Evolutionary conservation across 108 stramenopile genomes (phyloP), one percentile per base, ranked within the genome.

Genomic region (Pseudonitzschia pungens): DNA sequence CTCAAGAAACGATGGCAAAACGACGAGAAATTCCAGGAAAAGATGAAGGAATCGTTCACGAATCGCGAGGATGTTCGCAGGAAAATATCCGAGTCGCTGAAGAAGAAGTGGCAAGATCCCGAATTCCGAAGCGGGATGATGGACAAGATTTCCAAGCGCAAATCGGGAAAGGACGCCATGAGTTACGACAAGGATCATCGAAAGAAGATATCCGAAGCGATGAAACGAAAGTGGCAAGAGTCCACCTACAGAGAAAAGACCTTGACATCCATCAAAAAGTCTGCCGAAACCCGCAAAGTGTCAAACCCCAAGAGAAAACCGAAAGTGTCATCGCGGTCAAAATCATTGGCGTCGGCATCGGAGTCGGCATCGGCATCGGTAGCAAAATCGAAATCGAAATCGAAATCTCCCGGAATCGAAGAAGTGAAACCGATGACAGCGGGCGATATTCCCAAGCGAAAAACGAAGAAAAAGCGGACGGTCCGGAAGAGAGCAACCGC

Each of bases 171-270:
- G 42, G 53, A 52, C 5, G 27, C 77, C 0, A 59, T 50, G 27
- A 55, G 53, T 27, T 72, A 68, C 57, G 72, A 65, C n/a, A n/a
- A 68, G 44, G 45, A 68, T 1, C 81, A 90, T 76, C 68, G 89
- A 55, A 76, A 81, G 57, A 89, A 88, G 68, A 93, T 93, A 48
- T 86, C 85, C 66, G 80, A 73, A n/a, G 87, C 92, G 50, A 91
- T 93, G 87, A 91, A 89, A 60, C 57, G 44, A n/a, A 91, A 89
- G 65, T 93, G 92, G 92, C 82, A 88, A 77, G 89, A 93, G 82
- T 76, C 77, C 16, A 79, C 78, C 33, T 93, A 91, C 79, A 78
- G 92, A 54, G 72, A 87, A 71, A 83, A 85, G 51, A 81, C 89
- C 40, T 58, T 80, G 45, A 77, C 80, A n/a, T 77, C 83, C n/a